Evolutionary conservation across 2,329 filamentous ascomycete species (phyloP).

Genomic region (Epichloe sp.): DNA sequence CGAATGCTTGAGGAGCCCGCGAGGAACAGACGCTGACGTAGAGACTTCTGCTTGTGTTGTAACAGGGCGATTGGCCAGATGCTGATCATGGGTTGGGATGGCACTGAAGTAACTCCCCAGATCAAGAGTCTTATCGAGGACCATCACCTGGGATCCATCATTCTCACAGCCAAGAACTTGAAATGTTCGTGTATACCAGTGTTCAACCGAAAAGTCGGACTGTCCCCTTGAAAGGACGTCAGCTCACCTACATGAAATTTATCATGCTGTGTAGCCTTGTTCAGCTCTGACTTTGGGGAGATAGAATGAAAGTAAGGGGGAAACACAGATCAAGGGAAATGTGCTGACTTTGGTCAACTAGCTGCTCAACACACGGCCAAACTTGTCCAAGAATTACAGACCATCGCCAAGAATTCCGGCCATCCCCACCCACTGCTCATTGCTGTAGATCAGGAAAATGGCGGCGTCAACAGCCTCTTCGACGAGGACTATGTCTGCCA

Average conservation of each 20-base stretch:
- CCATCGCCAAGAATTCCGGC: slow-evolving; percentile 78
- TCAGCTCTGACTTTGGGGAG: neutral
- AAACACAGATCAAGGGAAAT: neutral
- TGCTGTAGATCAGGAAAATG: slow-evolving; percentile 93
- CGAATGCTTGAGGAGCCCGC: neutral
- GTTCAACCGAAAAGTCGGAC: no score
- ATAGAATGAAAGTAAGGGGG: neutral
- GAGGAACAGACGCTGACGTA: slow-evolving; percentile 1
- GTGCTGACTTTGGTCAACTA: slow-evolving; percentile 28
- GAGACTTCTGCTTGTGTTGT: neutral
- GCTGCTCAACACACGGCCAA: slow-evolving; percentile 82
- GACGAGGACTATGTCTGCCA: slow-evolving; percentile 93
- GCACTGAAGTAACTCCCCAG: slow-evolving; percentile 69
- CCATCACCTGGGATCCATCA: slow-evolving; percentile 78
- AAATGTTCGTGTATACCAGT: slow-evolving; percentile 47
- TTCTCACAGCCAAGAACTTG: slow-evolving; percentile 72
- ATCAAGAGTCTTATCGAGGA: slow-evolving; percentile 70
- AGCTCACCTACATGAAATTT: neutral
- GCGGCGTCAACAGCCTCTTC: slow-evolving; percentile 90
- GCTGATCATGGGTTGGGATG: slow-evolving; percentile 78
- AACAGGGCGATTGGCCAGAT: slow-evolving; percentile 59
- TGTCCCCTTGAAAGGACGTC: neutral
- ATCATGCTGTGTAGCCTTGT: neutral
- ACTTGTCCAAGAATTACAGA: slow-evolving; percentile 83
- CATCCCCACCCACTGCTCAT: slow-evolving; percentile 84